These are phyloP conservation scores for Boletus smithii DNA, from an alignment of 1,284 basidiomycete species.

Conservation along the genomic window DNA sequence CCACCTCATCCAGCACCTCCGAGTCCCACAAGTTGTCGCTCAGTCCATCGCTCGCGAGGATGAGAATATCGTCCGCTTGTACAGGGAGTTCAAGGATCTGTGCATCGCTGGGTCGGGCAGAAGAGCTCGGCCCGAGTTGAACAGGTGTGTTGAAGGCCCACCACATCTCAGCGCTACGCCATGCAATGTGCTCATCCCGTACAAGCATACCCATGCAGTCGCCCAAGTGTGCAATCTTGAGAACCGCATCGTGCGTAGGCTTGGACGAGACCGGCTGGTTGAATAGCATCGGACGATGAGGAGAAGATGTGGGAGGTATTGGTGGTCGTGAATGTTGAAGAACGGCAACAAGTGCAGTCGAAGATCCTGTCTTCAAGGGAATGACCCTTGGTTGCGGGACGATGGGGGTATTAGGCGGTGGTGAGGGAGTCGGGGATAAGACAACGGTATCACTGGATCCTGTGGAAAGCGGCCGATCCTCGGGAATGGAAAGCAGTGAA, in stretches of 20 bases:
- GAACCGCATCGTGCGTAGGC: slow-evolving; percentile 56
- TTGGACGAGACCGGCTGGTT: slow-evolving; percentile 14
- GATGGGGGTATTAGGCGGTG: slow-evolving; percentile 16
- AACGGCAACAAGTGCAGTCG: slow-evolving; percentile 65
- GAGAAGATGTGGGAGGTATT: slow-evolving; percentile 15
- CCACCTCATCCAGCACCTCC: slow-evolving; percentile 88
- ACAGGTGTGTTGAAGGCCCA: slow-evolving; percentile 92
- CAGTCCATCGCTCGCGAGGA: slow-evolving; percentile 87
- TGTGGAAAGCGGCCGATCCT: slow-evolving; percentile 18
- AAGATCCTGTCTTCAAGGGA: slow-evolving; percentile 60
- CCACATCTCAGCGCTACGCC: slow-evolving; percentile 93
- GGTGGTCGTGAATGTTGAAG: slow-evolving; percentile 47
- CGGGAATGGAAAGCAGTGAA: slow-evolving; percentile 26
- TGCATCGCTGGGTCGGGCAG: slow-evolving; percentile 72
- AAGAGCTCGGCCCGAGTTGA: slow-evolving; percentile 78
- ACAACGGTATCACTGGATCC: not conserved
- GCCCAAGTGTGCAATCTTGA: slow-evolving; percentile 89
- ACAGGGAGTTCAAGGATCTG: slow-evolving; percentile 76
- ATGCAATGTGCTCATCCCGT: slow-evolving; percentile 73
- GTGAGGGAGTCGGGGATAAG: not conserved
- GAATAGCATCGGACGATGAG: slow-evolving; percentile 28
- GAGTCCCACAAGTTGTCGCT: slow-evolving; percentile 96
- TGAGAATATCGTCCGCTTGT: slow-evolving; percentile 82
- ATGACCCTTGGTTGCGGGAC: slow-evolving; percentile 24
- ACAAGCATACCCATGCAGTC: slow-evolving; percentile 90